phyloP scores from a whole-genome alignment of 352 stramenopile genomes.

The Pilasporangium apinafurcum region DNA sequence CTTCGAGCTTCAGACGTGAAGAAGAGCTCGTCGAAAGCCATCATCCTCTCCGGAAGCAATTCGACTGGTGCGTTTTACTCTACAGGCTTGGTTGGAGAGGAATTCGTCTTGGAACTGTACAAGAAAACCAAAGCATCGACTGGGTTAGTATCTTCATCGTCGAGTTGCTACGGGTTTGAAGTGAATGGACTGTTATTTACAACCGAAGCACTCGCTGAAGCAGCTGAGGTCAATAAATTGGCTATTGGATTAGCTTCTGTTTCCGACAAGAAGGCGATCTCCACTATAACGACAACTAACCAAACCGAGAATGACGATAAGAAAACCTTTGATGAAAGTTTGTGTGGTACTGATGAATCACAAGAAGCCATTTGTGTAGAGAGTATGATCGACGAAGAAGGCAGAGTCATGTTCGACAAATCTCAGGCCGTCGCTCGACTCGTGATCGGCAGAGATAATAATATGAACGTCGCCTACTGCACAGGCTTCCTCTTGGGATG shows the following conservation, averaged over 20 bases:
- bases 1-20: constrained; percentile 21
- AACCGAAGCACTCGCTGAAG: constrained; percentile 18
- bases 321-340: constrained; percentile 38
- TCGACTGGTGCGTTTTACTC: constrained; percentile 51
- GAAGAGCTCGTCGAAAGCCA: constrained; percentile 6
- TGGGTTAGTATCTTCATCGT: neutral
- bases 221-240: constrained; percentile 8
- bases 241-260: constrained; percentile 15
- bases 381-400: constrained; percentile 11
- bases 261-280: neutral
- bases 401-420: constrained; percentile 27
- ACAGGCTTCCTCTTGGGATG: constrained; percentile 71
- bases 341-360: constrained; percentile 65
- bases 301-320: constrained; percentile 8
- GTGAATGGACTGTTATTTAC: constrained; percentile 43
- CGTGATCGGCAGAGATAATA: constrained; percentile 58
- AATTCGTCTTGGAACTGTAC: constrained; percentile 44
- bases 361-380: constrained; percentile 57
- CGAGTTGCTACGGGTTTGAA: constrained; percentile 40
- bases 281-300: neutral
- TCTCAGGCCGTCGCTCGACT: constrained; percentile 53
- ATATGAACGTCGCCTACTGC: constrained; percentile 54
- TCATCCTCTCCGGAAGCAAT: constrained; percentile 36
- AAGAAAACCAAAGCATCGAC: constrained; percentile 5
- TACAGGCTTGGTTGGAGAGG: constrained; percentile 27